Evolutionary conservation across 768 basidiomycete genomes (phyloP).

Genomic region (Ramaria rubella): DNA sequence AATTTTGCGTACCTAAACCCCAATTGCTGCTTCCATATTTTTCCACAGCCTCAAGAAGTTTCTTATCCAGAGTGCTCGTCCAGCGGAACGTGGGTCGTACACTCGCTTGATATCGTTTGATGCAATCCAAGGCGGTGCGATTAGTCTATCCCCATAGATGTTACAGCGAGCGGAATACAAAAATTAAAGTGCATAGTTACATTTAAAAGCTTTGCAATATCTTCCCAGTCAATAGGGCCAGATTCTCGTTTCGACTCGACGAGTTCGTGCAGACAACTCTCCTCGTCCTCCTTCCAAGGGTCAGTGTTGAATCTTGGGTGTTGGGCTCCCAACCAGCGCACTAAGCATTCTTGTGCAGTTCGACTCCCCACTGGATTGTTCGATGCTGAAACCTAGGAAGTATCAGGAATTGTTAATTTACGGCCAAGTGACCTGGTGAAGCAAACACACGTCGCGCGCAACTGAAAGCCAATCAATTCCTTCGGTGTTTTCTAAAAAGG

Average conservation of each 20-base stretch:
- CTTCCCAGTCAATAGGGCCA: conserved; percentile 53
- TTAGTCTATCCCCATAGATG: conserved; percentile 45
- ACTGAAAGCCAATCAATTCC: conserved; percentile 43
- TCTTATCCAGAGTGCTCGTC: conserved; percentile 48
- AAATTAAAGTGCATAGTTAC: conserved; percentile 29
- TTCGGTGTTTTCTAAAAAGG: conserved; percentile 27
- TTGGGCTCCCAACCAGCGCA: conserved; percentile 65
- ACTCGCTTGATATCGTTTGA: conserved; percentile 43
- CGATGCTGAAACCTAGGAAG: conserved; percentile 41
- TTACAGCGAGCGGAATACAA: background rate
- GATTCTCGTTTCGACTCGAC: conserved; percentile 30
- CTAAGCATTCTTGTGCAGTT: conserved; percentile 63
- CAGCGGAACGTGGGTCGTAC: conserved; percentile 48
- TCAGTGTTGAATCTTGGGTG: conserved; percentile 54
- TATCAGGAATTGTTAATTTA: background rate
- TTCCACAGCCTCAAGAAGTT: conserved; percentile 50
- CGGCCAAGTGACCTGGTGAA: background rate
- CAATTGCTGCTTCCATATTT: conserved; percentile 65
- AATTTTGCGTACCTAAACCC: conserved; percentile 47
- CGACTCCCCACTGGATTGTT: conserved; percentile 30
- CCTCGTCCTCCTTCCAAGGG: conserved; percentile 51
- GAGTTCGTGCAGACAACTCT: conserved; percentile 40
- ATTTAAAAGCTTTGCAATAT: conserved; percentile 50
- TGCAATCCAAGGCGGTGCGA: conserved; percentile 67
- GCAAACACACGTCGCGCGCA: conserved; percentile 33